Percentiles rank a stretch among this genome's conserved stretches.
phyloP scores from a whole-genome alignment of 768 basidiomycete species.

The Amanita inopinata region DNA sequence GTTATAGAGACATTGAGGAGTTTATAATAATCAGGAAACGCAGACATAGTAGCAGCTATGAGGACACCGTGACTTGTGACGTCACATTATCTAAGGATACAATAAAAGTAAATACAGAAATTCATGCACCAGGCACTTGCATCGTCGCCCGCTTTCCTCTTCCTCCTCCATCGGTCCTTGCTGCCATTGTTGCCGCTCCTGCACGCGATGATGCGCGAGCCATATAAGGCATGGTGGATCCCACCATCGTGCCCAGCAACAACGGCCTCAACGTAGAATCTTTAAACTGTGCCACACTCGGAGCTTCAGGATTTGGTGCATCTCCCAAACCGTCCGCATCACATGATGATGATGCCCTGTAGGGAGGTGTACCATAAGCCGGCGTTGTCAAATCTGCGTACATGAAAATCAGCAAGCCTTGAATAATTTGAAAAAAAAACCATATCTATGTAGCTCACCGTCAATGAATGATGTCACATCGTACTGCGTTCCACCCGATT shows the following conservation, averaged over 20 bases:
- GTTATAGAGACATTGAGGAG: conserved; percentile 46
- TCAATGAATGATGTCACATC: conserved; percentile 72
- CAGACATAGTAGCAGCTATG: conserved; percentile 42
- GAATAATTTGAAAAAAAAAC: too few species aligned
- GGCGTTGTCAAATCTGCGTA: conserved; percentile 9
- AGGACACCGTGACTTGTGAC: conserved; percentile 14
- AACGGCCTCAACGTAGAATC: conserved; percentile 20
- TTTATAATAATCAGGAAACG: conserved; percentile 74
- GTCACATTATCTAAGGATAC: conserved; percentile 14
- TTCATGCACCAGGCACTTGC: conserved; percentile 2
- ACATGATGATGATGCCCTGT: too few species aligned
- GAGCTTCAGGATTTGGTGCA: too few species aligned
- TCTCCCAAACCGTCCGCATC: too few species aligned
- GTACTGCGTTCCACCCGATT: conserved; percentile 20
- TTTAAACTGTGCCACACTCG: too few species aligned
- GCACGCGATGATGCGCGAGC: conserved; percentile 21
- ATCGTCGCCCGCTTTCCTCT: conserved; percentile 11
- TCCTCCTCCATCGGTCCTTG: conserved; percentile 15
- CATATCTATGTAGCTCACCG: conserved; percentile 19
- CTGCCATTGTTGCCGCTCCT: conserved; percentile 19
- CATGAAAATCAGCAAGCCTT: conserved; percentile 11
- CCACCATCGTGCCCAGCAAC: conserved; percentile 27
- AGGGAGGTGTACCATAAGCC: too few species aligned
- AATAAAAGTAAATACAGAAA: not conserved
- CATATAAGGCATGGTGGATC: conserved; percentile 17